Conservation (phyloP, 2,329 filamentous ascomycete species). For the Diplodia scrobiculata region DNA sequence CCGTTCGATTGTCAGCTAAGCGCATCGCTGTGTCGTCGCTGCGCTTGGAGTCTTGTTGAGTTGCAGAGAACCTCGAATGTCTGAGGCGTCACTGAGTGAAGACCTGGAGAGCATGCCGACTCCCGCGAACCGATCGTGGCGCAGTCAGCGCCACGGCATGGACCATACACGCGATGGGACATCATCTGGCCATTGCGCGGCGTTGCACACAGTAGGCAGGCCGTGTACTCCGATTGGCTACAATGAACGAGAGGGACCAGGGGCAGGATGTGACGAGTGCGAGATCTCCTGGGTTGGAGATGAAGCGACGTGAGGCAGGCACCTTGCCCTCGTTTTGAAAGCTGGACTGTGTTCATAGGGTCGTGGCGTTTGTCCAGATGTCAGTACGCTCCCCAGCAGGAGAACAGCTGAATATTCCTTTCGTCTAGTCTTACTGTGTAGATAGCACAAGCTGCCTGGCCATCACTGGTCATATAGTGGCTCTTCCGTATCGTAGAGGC, state of each 20-base stretch:
- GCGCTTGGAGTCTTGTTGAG: background rate
- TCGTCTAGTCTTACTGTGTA: background rate
- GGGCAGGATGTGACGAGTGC: slow-evolving; percentile 1
- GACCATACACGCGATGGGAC: slow-evolving; percentile 4
- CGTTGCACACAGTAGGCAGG: background rate
- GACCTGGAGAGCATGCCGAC: background rate
- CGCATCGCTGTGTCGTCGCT: background rate
- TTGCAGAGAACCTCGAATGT: background rate
- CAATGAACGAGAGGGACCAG: background rate
- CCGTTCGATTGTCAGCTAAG: background rate
- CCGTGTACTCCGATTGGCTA: slow-evolving; percentile 9
- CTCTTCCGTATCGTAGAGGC: background rate
- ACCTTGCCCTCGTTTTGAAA: background rate
- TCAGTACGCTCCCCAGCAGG: background rate
- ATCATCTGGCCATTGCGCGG: background rate
- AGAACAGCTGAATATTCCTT: background rate
- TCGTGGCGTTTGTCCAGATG: background rate
- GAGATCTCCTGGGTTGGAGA: slow-evolving; percentile 2
- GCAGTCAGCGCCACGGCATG: background rate
- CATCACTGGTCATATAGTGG: background rate
- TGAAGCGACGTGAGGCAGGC: background rate
- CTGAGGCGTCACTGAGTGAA: background rate
- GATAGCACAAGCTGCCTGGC: background rate
- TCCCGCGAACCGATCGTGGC: background rate
- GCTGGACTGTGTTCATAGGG: no score